Conservation (phyloP, 2,329 filamentous ascomycete genomes). For the Colletotrichum horii region DNA sequence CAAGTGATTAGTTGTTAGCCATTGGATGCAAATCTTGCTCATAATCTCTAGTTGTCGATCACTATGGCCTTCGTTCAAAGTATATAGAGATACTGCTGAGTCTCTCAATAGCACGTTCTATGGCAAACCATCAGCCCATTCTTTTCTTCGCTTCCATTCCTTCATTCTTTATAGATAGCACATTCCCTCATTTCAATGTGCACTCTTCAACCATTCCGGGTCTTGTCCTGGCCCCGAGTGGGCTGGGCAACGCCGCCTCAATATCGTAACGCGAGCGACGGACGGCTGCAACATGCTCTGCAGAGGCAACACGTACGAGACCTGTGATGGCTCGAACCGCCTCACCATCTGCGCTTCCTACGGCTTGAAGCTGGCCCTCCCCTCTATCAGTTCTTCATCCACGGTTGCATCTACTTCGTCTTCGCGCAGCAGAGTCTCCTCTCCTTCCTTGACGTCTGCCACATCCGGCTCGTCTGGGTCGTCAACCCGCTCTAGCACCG, state of each 20-base stretch:
- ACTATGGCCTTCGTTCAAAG: neutral
- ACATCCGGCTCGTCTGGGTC: neutral
- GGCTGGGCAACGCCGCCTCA: neutral
- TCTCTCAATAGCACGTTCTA: neutral
- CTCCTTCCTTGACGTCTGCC: neutral
- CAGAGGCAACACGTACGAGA: conserved; percentile 32
- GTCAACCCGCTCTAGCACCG: neutral
- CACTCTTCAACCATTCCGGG: neutral
- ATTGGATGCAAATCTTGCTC: neutral
- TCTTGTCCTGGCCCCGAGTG: neutral
- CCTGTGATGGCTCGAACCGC: conserved; percentile 35
- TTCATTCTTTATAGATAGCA: neutral
- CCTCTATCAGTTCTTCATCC: neutral
- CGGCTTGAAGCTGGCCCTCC: neutral
- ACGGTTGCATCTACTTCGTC: neutral
- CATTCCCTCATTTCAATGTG: neutral
- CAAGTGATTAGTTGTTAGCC: neutral
- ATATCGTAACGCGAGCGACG: neutral
- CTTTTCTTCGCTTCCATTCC: neutral
- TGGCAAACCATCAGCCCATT: neutral
- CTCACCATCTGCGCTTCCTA: conserved; percentile 35
- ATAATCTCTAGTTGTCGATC: fast-evolving
- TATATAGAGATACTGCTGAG: fast-evolving
- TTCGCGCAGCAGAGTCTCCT: neutral
- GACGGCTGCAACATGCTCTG: conserved; percentile 37